These are phyloP conservation scores for Trichoderma aggressivum DNA, from an alignment of 2,329 filamentous ascomycete genomes.

Conservation along the genomic window DNA sequence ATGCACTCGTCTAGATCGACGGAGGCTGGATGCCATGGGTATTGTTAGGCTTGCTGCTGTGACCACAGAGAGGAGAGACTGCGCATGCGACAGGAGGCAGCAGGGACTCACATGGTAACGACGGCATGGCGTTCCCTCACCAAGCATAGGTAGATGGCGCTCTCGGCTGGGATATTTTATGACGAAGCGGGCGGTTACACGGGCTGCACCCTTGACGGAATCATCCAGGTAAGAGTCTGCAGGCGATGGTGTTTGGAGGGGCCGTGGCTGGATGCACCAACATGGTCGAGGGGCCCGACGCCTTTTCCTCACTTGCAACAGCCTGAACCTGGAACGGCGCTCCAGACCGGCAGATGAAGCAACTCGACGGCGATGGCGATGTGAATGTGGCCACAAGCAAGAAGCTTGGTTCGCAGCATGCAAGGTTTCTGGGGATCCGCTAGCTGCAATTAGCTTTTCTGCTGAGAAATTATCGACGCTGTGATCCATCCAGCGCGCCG, in stretches of 20 bases:
- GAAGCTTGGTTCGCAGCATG: neutral
- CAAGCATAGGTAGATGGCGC: neutral
- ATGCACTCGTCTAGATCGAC: constrained; percentile 99
- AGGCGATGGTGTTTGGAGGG: constrained; percentile 36
- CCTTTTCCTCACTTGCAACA: constrained; percentile 29
- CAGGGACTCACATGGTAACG: constrained; percentile 49
- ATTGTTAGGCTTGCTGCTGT: neutral
- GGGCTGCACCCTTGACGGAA: constrained; percentile 9
- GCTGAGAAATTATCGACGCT: constrained; percentile 6
- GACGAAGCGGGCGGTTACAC: constrained; percentile 4
- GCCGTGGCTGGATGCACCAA: constrained; percentile 37
- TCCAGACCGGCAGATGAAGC: neutral
- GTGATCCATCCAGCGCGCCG: neutral
- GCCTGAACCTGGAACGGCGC: neutral
- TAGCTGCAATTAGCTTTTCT: neutral
- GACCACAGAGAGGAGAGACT: neutral
- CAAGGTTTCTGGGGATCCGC: neutral
- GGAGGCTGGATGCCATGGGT: constrained; percentile 58
- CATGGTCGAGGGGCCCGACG: constrained; percentile 37
- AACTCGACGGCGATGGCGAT: constrained; percentile 8
- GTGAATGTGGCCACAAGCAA: constrained; percentile 7
- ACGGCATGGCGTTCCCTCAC: constrained; percentile 46
- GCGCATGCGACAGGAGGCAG: neutral
- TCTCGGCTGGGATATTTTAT: neutral
- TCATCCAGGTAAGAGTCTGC: constrained; percentile 31